Conservation (phyloP, 768 basidiomycete genomes). For the Boletus vermiculosoides region DNA sequence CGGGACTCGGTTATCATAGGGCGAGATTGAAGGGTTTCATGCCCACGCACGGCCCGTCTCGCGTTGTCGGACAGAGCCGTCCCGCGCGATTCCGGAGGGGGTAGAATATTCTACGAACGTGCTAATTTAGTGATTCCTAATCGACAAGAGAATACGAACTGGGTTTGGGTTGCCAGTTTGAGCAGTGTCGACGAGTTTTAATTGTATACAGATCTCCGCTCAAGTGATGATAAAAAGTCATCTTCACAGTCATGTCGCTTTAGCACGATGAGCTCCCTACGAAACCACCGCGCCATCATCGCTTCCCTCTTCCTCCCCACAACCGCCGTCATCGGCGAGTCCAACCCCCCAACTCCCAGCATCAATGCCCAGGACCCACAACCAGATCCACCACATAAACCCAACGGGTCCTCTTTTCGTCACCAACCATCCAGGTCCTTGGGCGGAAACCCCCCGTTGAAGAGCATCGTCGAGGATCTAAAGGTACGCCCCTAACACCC, state of each 20-base stretch:
- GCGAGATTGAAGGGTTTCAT: background rate
- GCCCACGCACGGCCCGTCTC: background rate
- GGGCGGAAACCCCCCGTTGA: conserved; percentile 40
- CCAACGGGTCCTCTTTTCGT: conserved; percentile 11
- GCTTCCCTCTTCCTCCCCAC: conserved; percentile 84
- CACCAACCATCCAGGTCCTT: conserved; percentile 21
- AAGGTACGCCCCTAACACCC: conserved; percentile 41
- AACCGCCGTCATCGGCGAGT: conserved; percentile 61
- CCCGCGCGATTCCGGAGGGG: background rate
- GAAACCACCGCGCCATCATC: conserved; percentile 72
- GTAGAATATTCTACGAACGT: background rate
- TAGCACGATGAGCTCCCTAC: conserved; percentile 60
- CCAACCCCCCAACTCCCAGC: conserved; percentile 51
- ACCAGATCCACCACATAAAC: conserved; percentile 5
- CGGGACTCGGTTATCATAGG: background rate
- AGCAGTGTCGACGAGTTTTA: background rate
- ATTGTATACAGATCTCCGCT: background rate
- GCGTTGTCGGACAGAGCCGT: background rate
- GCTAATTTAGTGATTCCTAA: background rate
- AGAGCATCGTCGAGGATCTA: conserved; percentile 79
- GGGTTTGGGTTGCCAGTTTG: background rate
- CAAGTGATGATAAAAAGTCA: background rate
- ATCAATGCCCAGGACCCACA: conserved; percentile 20
- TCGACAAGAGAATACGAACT: background rate
- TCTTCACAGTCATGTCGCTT: background rate